Base-by-base conservation (phyloP, 331 rosid genomes). In the Ulmus americana region DNA sequence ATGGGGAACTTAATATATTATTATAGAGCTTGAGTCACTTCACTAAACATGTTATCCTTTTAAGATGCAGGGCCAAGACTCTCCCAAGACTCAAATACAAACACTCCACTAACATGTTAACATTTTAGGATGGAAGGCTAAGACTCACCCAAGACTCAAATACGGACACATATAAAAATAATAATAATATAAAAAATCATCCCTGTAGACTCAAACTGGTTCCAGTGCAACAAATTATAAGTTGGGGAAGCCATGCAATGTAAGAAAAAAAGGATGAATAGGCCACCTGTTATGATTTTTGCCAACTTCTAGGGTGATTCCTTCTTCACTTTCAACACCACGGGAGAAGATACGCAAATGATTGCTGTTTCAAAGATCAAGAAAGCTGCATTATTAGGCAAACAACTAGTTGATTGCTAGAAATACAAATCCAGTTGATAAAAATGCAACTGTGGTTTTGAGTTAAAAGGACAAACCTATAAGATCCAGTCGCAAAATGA, bases 401-500 rank as follows among this genome's bases (percentile, higher is more conserved):
- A 54, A 55, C 41, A 55, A 65, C 51, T 50, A 42, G 64, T 43
- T 52, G 38, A 71, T 41, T 56, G 53, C 51, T 53, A 50, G 53
- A 12, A 49, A 22, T 1, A 5, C 28, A 28, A 28, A 28, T 28
- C 35, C 35, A 28, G 35, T 28, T 28, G 46, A 71, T 60, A 69
- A 39, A 65, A 59, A 15, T 63, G 40, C 67, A 57, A 13, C 38
- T 63, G 11, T 43, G 14, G 53, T 4, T 48, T 61, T 35, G 67
- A 53, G 64, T 68, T 44, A 52, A 41, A 44, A 54, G 28, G 58
- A 46, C 66, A 77, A 53, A 85, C 91, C 95, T 73, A 45, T 88
- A 85, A 52, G 89, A 81, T 28, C 91, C 87, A 47, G 89, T 83
- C 11, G 91, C 95, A 81, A 63, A 81, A 53, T 70, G 89, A 71